Percentiles rank a stretch among this genome's conserved stretches.
phyloP scores from a whole-genome alignment of 2,329 filamentous ascomycete species.

The Fusarium anguioides region DNA sequence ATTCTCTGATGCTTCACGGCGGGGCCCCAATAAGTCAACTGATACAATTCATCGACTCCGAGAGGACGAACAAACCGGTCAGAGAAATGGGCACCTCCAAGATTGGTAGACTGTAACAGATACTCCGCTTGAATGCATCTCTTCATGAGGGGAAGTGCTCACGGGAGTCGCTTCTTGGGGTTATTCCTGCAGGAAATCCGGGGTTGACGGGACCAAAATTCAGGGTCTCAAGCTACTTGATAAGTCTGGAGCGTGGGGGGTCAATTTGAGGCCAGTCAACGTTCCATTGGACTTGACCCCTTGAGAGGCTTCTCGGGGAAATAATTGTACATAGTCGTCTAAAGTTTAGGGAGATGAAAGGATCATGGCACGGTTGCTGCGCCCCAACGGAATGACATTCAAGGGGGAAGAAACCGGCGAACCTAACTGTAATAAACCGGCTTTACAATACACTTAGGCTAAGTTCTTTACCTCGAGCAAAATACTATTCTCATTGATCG shows the following conservation, averaged over 20 bases:
- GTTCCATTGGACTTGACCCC: neutral
- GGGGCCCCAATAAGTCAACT: conserved; percentile 26
- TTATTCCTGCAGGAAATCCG: conserved; percentile 37
- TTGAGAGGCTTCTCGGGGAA: neutral
- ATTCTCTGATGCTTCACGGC: conserved; percentile 8
- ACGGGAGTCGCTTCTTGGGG: conserved; percentile 30
- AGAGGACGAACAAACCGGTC: conserved; percentile 27
- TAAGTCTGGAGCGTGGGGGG: conserved; percentile 35
- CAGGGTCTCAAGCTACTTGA: conserved; percentile 23
- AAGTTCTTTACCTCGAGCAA: neutral
- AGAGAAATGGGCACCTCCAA: conserved; percentile 20
- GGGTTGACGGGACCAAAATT: conserved; percentile 32
- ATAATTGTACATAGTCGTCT: too few species aligned
- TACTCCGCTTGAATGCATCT: conserved; percentile 36
- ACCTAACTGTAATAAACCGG: neutral
- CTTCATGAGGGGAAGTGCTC: conserved; percentile 19
- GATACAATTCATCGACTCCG: conserved; percentile 22
- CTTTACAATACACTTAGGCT: neutral
- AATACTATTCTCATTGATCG: neutral
- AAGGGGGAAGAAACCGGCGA: neutral
- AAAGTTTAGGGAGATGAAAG: conserved; percentile 2
- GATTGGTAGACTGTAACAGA: conserved; percentile 33
- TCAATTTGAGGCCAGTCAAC: conserved; percentile 18
- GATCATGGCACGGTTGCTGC: conserved; percentile 20
- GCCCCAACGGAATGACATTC: conserved; percentile 29